Percentiles rank a stretch among this genome's conserved stretches.
Conservation (phyloP, 805 yeast species). For the Huiozyma sinensis region DNA sequence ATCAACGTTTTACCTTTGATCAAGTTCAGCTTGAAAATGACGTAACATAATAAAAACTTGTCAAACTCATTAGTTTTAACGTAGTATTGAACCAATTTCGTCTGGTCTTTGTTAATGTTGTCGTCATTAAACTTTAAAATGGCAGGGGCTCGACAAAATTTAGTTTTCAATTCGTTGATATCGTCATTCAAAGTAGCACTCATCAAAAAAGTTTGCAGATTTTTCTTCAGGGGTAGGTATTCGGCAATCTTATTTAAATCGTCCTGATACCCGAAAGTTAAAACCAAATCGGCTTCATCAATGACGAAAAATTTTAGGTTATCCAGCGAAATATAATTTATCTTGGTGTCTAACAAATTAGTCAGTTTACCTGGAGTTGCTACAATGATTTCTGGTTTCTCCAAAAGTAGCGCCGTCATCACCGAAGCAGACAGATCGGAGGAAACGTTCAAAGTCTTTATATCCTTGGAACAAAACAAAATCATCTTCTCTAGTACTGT, state of each 20-base stretch:
- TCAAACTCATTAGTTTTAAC: slow-evolving; percentile 83
- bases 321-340: slow-evolving; percentile 39
- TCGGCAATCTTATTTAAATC: slow-evolving; percentile 61
- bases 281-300: slow-evolving; percentile 89
- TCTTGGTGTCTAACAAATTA: slow-evolving; percentile 38
- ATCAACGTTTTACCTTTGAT: slow-evolving; percentile 85
- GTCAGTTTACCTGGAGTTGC: slow-evolving; percentile 80
- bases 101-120: slow-evolving; percentile 38
- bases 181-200: slow-evolving; percentile 92
- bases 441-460: slow-evolving; percentile 54
- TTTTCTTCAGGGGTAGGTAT: slow-evolving; percentile 59
- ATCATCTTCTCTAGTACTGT: slow-evolving; percentile 59
- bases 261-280: slow-evolving; percentile 83
- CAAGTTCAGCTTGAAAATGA: slow-evolving; percentile 76
- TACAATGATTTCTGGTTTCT: slow-evolving; percentile 69
- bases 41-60: slow-evolving; percentile 82
- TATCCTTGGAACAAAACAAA: slow-evolving; percentile 56
- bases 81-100: slow-evolving; percentile 70
- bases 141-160: slow-evolving; percentile 77
- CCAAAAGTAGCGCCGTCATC: slow-evolving; percentile 54
- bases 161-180: slow-evolving; percentile 59
- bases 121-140: slow-evolving; percentile 71
- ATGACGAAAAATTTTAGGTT: slow-evolving; percentile 63
- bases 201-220: slow-evolving; percentile 84
- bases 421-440: slow-evolving; percentile 60